Conservation (phyloP, 495 filamentous ascomycete genomes). For the Podospora anserina region DNA sequence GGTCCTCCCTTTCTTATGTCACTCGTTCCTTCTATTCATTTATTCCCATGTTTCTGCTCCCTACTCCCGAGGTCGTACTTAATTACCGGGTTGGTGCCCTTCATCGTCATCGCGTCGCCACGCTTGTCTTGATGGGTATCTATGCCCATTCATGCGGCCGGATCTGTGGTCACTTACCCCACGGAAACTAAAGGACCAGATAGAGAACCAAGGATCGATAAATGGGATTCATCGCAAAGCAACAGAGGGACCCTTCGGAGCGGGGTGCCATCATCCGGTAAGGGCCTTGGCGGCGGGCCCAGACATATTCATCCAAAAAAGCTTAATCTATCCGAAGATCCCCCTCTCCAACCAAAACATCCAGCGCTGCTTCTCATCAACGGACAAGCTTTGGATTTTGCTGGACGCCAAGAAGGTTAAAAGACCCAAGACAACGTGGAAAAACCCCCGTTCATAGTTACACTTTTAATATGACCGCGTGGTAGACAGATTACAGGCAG, state of each 20-base stretch:
- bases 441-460: neutral
- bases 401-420: neutral
- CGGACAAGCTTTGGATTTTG: neutral
- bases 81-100: neutral
- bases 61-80: neutral
- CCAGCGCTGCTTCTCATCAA: neutral
- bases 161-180: neutral
- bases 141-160: neutral
- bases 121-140: neutral
- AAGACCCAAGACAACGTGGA: neutral
- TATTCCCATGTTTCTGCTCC: neutral
- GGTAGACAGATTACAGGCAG: neutral
- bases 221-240: neutral
- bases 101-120: constrained; percentile 4
- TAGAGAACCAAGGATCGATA: neutral
- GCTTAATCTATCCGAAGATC: neutral
- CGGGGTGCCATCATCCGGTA: neutral
- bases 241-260: neutral
- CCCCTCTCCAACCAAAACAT: neutral
- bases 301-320: constrained; percentile 12
- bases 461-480: neutral
- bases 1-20: constrained; percentile 7
- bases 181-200: neutral
- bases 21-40: neutral
- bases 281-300: constrained; percentile 5